Evolutionary conservation across 495 filamentous ascomycete species (phyloP), one percentile per base, ranked within the genome.

Genomic region (Penicillium robsamsonii): DNA sequence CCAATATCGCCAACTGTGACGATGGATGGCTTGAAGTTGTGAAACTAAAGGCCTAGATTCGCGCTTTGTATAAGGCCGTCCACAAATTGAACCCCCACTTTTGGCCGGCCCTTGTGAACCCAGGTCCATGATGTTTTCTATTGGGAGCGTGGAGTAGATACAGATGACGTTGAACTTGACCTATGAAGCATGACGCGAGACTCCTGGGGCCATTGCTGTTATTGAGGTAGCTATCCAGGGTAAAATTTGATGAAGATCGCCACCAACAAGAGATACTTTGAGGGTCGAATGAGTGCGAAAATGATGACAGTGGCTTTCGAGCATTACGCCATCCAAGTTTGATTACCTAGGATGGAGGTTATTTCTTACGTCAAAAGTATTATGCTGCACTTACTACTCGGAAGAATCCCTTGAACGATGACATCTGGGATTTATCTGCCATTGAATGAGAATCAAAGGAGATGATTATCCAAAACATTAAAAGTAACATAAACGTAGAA

Each of bases 121-220:
- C 55, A 15, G 55, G 1, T 12, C 45, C 4, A 18, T 15, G 29
- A 13, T 7, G 8, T 47, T 15, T 10, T 9, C 25, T 5, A 22
- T 25, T 6, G 54, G 46, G 43, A 43, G 24, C 10, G 25, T 13
- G n/a, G 46, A 56, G 2, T 12, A 56, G 45, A 50, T 56, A 46
- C 31, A 31, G 17, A 7, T 20, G 10, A 8, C 46, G 11, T 43
- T 50, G 33, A 31, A 43, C 0, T 10, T 8, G 25, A 56, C 54
- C 15, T 49, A 13, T 5, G 18, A 30, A 22, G 24, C 54, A 5
- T 56, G 54, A 47, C 0, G 2, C 20, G 29, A 50, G 15, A n/a
- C 24, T 22, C 10, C 13, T 2, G 43, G 43, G 20, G 43, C 43
- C 2, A 25, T 45, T 27, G 24, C 15, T 38, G 6, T 38, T n/a